Conservation (phyloP, 176 grass and related monocot genomes). For the Rhynchospora tenuis region DNA sequence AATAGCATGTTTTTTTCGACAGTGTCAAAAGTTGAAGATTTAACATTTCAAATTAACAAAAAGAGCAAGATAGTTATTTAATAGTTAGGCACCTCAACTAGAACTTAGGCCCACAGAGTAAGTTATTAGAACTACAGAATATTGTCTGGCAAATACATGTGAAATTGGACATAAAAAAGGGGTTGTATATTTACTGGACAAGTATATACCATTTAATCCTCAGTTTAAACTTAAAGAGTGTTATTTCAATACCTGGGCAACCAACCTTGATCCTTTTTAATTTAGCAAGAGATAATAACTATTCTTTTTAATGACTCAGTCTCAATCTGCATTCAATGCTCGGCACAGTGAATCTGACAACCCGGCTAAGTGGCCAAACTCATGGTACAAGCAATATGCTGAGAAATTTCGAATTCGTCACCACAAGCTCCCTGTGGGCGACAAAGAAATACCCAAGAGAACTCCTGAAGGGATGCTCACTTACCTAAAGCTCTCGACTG, state of each 20-base stretch:
- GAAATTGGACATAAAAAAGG: background rate
- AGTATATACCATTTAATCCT: background rate
- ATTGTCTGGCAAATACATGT: background rate
- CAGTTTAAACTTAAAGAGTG: background rate
- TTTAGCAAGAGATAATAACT: background rate
- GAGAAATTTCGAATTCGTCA: conserved; percentile 64
- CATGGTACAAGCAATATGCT: conserved; percentile 81
- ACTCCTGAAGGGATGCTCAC: conserved; percentile 81
- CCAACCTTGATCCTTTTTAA: background rate
- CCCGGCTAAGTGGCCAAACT: conserved; percentile 23
- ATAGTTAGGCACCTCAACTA: background rate
- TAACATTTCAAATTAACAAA: background rate
- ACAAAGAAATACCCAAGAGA: conserved; percentile 79
- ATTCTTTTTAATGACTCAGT: background rate
- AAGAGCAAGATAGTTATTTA: background rate
- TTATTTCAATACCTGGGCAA: background rate
- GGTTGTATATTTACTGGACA: background rate
- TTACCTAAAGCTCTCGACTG: conserved; percentile 61
- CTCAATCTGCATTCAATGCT: conserved; percentile 18
- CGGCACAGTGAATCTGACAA: background rate
- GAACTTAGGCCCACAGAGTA: background rate
- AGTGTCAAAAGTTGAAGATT: background rate
- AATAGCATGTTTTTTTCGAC: background rate
- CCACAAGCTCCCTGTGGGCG: conserved; percentile 41
- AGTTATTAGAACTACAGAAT: background rate